Conservation (phyloP, 2,329 filamentous ascomycete species). For the Botrytis byssoidea region DNA sequence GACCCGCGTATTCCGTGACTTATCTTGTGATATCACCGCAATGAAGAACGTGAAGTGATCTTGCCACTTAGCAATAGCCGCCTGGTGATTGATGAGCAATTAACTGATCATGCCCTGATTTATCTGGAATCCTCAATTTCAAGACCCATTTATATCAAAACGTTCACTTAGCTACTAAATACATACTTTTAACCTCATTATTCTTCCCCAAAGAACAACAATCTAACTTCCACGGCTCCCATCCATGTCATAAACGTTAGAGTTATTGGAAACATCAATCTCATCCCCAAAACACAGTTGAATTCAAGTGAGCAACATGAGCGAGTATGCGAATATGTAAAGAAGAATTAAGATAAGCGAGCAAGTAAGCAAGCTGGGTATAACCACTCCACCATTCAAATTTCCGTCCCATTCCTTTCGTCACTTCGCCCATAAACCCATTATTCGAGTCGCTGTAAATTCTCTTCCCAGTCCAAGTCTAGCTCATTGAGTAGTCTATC, state of each 20-base stretch:
- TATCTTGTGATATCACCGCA: not conserved
- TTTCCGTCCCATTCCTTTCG: too few species aligned
- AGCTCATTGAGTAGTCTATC: not conserved
- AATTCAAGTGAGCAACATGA: not conserved
- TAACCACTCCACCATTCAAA: not conserved
- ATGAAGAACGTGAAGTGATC: not conserved
- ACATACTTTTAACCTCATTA: not conserved
- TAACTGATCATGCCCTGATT: fast-evolving
- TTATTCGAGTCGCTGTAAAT: not conserved
- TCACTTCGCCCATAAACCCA: not conserved
- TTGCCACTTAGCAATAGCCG: not conserved
- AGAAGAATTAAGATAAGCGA: not conserved
- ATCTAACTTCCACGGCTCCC: not conserved
- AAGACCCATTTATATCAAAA: not conserved
- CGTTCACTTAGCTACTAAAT: not conserved
- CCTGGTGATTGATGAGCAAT: not conserved
- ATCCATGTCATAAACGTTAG: not conserved
- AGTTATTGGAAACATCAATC: not conserved
- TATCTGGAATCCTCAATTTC: not conserved
- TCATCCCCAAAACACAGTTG: not conserved
- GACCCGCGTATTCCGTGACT: not conserved
- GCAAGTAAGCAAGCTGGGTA: not conserved
- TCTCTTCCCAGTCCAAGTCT: not conserved
- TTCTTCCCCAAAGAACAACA: not conserved
- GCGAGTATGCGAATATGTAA: not conserved